Evolutionary conservation across 1,284 basidiomycete species (phyloP).

Genomic region (Ganoderma lucidum): DNA sequence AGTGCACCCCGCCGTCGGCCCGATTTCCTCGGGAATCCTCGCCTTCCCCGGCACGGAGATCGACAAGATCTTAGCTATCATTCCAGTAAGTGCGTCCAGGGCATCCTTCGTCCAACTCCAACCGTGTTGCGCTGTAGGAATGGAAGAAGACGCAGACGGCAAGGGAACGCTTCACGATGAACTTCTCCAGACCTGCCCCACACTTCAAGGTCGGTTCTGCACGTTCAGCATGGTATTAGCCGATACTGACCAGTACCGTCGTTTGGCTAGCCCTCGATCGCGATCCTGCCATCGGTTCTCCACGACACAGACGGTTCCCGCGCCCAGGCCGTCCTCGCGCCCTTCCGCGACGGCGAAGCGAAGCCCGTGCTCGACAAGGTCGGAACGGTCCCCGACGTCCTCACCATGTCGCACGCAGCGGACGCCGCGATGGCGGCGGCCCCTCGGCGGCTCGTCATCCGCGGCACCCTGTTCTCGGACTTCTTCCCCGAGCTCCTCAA

Average conservation of each 20-base stretch:
- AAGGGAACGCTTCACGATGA: slow-evolving; percentile 30
- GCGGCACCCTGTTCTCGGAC: slow-evolving; percentile 35
- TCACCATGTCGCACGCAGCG: slow-evolving; percentile 33
- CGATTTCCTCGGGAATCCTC: slow-evolving; percentile 35
- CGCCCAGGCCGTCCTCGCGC: slow-evolving; percentile 39
- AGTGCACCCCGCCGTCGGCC: slow-evolving; percentile 38
- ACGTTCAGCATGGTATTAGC: not conserved
- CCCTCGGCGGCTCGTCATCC: slow-evolving; percentile 33
- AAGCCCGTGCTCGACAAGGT: slow-evolving; percentile 33
- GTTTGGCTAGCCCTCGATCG: slow-evolving; percentile 35
- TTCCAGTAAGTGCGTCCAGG: slow-evolving; percentile 2
- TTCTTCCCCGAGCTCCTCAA: slow-evolving; percentile 32
- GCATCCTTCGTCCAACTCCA: not conserved
- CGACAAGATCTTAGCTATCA: slow-evolving; percentile 22
- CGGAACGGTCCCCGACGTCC: slow-evolving; percentile 26
- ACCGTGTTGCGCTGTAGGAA: slow-evolving; percentile 18
- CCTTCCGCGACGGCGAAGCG: slow-evolving; percentile 28
- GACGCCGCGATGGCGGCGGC: slow-evolving; percentile 31
- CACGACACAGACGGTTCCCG: slow-evolving; percentile 38
- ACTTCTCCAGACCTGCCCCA: slow-evolving; percentile 35
- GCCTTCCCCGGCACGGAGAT: slow-evolving; percentile 29
- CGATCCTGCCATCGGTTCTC: slow-evolving; percentile 35
- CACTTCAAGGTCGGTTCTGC: slow-evolving; percentile 33
- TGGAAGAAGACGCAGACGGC: slow-evolving; percentile 28
- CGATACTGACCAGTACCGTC: not conserved